Evolutionary conservation across 768 basidiomycete species (phyloP), one percentile per base, ranked within the genome.

Genomic region (Suillus discolor): DNA sequence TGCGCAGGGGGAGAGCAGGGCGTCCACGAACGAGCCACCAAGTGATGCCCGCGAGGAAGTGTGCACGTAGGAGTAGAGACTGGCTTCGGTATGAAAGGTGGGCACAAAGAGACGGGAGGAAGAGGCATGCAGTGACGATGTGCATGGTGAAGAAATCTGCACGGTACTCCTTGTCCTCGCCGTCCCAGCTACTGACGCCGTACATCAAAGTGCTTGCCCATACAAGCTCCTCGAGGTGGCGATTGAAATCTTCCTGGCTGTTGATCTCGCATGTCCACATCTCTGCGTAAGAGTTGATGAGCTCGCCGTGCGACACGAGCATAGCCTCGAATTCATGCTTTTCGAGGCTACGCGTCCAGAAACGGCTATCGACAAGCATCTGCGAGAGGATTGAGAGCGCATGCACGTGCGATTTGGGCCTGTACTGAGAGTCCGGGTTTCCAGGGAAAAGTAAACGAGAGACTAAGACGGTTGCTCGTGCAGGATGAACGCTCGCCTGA

Each of bases 71-170:
- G 16, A 92, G 78, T 18, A 84, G 74, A 4, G 77, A 78, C 64
- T 85, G 82, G 0, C 85, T 86, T 2, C 88, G 75, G 68, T 87
- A 91, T 77, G 89, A 85, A 62, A 86, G 67, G 65, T 78, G 71
- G 2, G 80, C 80, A 15, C 82, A 75, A 49, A 87, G 63, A 0
- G 89, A 82, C 0, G 86, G 82, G 20, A 90, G 65, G 78, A 90
- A 90, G 36, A 89, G 69, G 11, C 84, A 80, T 1, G 89, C 89
- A 0, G 91, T 93, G 42, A 91, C 84, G 15, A 91, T 80, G 68
- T 92, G 91, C 75, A 87, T 86, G 16, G 89, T 91, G 80, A 87
- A 86, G 76, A 92, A 91, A 69, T 92, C 88, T 0, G 87, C 87
- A 57, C 83, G 82, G 77, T 89, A 89, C 61, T 74, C 70, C 9